Conservation (phyloP, 169 alveolate species). For the Plasmodium vinckei region DNA sequence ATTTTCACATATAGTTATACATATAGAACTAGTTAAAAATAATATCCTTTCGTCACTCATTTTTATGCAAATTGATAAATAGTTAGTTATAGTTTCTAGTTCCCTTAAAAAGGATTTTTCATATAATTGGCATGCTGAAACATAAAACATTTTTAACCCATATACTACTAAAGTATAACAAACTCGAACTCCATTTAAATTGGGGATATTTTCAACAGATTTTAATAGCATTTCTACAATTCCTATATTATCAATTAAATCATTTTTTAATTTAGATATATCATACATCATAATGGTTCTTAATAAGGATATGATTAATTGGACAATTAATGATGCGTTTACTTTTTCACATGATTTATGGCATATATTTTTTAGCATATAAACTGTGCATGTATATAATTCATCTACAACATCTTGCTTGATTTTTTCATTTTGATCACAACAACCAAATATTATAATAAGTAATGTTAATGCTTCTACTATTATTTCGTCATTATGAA, state of each 20-base stretch:
- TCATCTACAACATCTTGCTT: constrained; percentile 75
- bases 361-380: constrained; percentile 64
- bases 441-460: constrained; percentile 72
- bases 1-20: constrained; percentile 77
- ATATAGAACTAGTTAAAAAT: constrained; percentile 72
- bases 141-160: constrained; percentile 76
- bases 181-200: constrained; percentile 76
- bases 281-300: constrained; percentile 68
- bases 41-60: constrained; percentile 62
- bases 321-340: constrained; percentile 54
- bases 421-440: constrained; percentile 59
- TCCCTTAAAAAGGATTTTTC: constrained; percentile 76
- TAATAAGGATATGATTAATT: constrained; percentile 35
- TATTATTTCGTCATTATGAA: constrained; percentile 74
- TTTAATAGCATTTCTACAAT: constrained; percentile 60
- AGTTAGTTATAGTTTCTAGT: constrained; percentile 70
- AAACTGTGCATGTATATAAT: constrained; percentile 67
- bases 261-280: constrained; percentile 68
- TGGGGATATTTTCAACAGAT: constrained; percentile 66
- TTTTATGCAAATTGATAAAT: constrained; percentile 75
- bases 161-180: constrained; percentile 72
- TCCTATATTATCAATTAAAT: constrained; percentile 68
- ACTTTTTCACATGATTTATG: constrained; percentile 68
- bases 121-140: constrained; percentile 73
- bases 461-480: constrained; percentile 72